Evolutionary conservation across 2,329 filamentous ascomycete genomes (phyloP), one percentile per base, ranked within the genome.

Genomic region (Xylariomycetidae sp.): DNA sequence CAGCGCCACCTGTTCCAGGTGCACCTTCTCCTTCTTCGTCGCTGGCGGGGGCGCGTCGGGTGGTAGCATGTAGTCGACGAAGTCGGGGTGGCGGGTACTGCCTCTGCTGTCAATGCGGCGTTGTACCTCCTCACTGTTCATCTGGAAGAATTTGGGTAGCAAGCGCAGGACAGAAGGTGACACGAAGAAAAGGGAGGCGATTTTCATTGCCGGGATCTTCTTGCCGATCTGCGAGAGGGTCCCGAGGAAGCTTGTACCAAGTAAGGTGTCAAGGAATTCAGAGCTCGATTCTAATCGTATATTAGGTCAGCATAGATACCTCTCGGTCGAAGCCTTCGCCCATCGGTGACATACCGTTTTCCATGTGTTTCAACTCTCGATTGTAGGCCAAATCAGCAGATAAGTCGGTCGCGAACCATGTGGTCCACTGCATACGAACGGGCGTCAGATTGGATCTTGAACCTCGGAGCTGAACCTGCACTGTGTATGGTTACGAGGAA

Each of bases 311-410:
- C n/a, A n/a, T n/a, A n/a, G n/a, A n/a, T n/a, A n/a, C n/a, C n/a
- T n/a, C n/a, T n/a, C n/a, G 20, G 15, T 14, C 26, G n/a, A 27
- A 19, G 15, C 9, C 10, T 16, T 25, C 8, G 13, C 20, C 16
- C 19, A n/a, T 8, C 20, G 33, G 14, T 10, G 16, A 26, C 12
- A 18, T 27, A 42, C 43, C 23, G 29, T 47, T 33, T 32, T 28
- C 38, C 36, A 47, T 27, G 4, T 43, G 36, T 14, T 43, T 12
- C 32, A 48, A 5, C 30, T 50, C 30, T n/a, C 40, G 43, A 16
- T 32, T 39, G 10, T 46, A 49, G 0, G 43, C 38, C 15, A 47
- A 24, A 22, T 51, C 48, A 6, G 46, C 44, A 1, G 40, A 42
- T 5, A 44, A 10, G 18, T 44, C 42, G 10, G 31, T 22, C 4